These are phyloP conservation scores for Wilcoxina mikolae DNA, from an alignment of 495 filamentous ascomycete species.

Conservation along the genomic window DNA sequence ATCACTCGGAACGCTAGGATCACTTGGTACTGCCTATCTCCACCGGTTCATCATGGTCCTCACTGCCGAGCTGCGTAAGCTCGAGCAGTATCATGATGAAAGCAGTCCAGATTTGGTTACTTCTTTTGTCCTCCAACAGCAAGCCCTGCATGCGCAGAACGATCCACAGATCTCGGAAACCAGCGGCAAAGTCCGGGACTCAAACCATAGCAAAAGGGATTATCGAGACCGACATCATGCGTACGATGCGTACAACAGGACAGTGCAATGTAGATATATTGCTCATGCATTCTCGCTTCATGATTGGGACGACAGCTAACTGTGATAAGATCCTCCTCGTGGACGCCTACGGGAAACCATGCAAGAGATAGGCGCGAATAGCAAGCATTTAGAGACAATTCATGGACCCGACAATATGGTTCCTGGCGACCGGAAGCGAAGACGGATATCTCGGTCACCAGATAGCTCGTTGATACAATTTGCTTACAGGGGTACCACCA, in stretches of 20 bases:
- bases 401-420: background rate
- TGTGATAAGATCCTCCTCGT: background rate
- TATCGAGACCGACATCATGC: background rate
- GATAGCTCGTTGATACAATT: constrained; percentile 17
- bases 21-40: background rate
- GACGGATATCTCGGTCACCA: constrained; percentile 5
- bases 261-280: background rate
- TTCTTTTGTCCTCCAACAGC: constrained; percentile 5
- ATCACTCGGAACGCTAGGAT: background rate
- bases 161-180: constrained; percentile 6
- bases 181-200: background rate
- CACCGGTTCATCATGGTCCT: constrained; percentile 1
- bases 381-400: background rate
- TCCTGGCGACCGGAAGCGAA: background rate
- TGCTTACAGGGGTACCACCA: constrained; percentile 5
- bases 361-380: background rate
- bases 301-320: background rate
- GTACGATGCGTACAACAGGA: background rate
- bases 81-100: background rate
- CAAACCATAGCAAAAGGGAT: background rate
- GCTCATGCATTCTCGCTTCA: background rate
- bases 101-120: constrained; percentile 3
- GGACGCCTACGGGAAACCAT: background rate
- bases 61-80: background rate
- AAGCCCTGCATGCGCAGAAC: constrained; percentile 5